Evolutionary conservation across 164 flowering plant species (phyloP), one percentile per base, ranked within the genome.

Genomic region (Nymphaea thermarum): DNA sequence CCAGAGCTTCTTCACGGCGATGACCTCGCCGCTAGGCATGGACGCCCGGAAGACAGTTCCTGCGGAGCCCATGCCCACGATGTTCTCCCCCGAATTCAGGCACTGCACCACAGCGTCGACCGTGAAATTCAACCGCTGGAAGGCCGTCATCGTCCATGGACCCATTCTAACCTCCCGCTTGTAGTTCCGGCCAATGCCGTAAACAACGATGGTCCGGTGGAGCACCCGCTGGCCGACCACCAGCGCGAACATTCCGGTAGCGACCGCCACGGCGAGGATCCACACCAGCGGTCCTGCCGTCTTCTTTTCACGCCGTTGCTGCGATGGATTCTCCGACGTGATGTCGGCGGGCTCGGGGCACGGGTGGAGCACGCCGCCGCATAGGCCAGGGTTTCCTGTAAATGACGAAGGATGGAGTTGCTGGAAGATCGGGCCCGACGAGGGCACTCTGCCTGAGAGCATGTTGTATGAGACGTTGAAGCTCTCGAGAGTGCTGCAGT

Each of bases 1-100:
- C 97, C 97, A 88, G 66, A 94, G 77, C 77, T 86, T 86, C 79
- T 94, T 94, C 63, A 94, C 94, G 14, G 99, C 99, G 75, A 94
- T 86, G 83, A 82, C 80, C 78, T 94, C 98, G 41, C 99, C 99
- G 63, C 87, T 79, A 53, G 96, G 92, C 96, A 94, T 87, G 68
- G 90, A 93, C 0, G 96, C 98, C 64, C 75, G 84, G 82, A 91
- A 94, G 2, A 94, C 99, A 0, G 93, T 90, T 42, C 99, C 99
- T 0, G 91, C 78, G 36, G 91, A 78, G 45, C 99, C 99, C 98
- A 86, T 88, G 43, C 99, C 99, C 10, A 94, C 43, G 63, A 91
- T 77, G 81, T 83, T 86, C 43, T 90, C 91, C 15, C 78, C 80
- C 82, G 73, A 77, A 5, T 90, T 64, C 43, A 88, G 41, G 66